A percentile compares a stretch with the other conserved stretches of the same genome.
phyloP scores from a whole-genome alignment of 352 stramenopile species.

The Phytophthora brassicae region DNA sequence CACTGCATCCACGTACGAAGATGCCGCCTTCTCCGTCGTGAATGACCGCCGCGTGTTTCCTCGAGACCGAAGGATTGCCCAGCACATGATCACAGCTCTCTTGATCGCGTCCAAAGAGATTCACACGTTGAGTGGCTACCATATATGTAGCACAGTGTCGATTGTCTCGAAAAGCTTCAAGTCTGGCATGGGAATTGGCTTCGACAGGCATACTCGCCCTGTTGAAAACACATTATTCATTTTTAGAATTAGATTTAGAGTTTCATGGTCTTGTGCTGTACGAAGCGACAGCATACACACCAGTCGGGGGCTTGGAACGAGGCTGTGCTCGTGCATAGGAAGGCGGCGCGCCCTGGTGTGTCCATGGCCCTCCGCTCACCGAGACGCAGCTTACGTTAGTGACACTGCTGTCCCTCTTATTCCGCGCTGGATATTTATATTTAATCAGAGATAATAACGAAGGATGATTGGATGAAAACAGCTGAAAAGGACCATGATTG shows the following conservation, averaged over 20 bases:
- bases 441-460: not conserved
- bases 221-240: too few species aligned
- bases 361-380: slow-evolving; percentile 31
- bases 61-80: slow-evolving; percentile 84
- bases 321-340: slow-evolving; percentile 75
- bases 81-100: slow-evolving; percentile 86
- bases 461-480: slow-evolving; percentile 1
- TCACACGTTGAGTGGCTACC: slow-evolving; percentile 81
- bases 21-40: slow-evolving; percentile 81
- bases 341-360: slow-evolving; percentile 67
- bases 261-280: not conserved
- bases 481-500: not conserved
- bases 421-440: slow-evolving; percentile 11
- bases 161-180: slow-evolving; percentile 77
- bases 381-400: slow-evolving; percentile 18
- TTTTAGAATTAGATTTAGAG: not conserved
- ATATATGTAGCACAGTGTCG: slow-evolving; percentile 86
- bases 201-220: slow-evolving; percentile 74
- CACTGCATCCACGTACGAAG: slow-evolving; percentile 51
- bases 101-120: slow-evolving; percentile 84
- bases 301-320: slow-evolving; percentile 80
- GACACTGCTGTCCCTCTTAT: slow-evolving; percentile 20
- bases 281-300: slow-evolving; percentile 23
- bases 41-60: slow-evolving; percentile 87
- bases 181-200: slow-evolving; percentile 61